Conservation (phyloP, 1,284 basidiomycete species). For the Abortiporus biennis region DNA sequence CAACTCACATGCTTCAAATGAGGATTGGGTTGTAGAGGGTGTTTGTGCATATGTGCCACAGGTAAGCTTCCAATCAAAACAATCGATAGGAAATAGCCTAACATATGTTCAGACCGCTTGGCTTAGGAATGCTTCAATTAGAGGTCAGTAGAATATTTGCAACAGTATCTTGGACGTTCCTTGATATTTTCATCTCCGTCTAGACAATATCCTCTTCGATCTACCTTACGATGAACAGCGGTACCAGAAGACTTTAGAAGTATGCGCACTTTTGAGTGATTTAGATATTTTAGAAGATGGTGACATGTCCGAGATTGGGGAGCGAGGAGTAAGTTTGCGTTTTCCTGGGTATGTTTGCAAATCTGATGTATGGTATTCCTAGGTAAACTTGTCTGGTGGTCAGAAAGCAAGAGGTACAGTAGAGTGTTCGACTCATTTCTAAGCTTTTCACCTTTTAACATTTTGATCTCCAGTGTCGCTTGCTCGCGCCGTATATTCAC, state of each 20-base stretch:
- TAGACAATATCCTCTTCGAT: conserved; percentile 91
- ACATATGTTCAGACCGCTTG: conserved; percentile 36
- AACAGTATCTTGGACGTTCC: not conserved
- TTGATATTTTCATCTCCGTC: not conserved
- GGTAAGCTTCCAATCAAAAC: conserved; percentile 32
- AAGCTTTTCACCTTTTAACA: conserved; percentile 3
- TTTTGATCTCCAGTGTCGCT: conserved; percentile 51
- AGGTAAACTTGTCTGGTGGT: conserved; percentile 89
- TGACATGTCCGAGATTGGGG: conserved; percentile 89
- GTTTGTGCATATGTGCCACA: conserved; percentile 94
- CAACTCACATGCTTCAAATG: conserved; percentile 32
- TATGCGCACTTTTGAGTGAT: conserved; percentile 71
- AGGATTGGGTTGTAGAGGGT: conserved; percentile 73
- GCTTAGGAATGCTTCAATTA: conserved; percentile 90
- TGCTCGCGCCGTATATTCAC: conserved; percentile 91
- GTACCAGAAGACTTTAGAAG: conserved; percentile 72
- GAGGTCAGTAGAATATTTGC: conserved; percentile 38
- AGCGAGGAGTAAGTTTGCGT: conserved; percentile 56
- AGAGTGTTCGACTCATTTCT: not conserved
- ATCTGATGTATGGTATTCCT: conserved; percentile 11
- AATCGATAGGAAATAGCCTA: too few relatives aligned
- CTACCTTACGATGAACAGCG: conserved; percentile 75
- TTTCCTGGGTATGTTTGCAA: conserved; percentile 4
- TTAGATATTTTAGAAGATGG: conserved; percentile 91
- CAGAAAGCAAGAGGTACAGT: conserved; percentile 83